Evolutionary conservation across 75 land plant genomes (phyloP).

Genomic region (Adiantum capillusveneris): DNA sequence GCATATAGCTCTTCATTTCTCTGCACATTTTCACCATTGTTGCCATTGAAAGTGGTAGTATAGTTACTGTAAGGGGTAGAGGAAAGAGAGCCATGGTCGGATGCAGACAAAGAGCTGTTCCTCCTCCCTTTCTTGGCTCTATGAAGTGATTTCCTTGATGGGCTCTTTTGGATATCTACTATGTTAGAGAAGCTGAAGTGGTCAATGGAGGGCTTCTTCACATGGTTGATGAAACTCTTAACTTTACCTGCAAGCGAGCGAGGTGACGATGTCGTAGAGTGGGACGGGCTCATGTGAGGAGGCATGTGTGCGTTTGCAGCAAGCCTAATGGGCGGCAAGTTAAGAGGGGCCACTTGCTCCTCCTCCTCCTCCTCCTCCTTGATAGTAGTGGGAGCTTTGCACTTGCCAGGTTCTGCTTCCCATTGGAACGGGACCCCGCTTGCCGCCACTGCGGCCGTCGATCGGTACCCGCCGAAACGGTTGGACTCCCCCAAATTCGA

Average conservation of each 20-base stretch:
- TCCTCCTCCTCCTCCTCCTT: background rate
- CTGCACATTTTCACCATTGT: background rate
- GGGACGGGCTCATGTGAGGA: background rate
- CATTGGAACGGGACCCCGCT: background rate
- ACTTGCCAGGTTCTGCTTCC: background rate
- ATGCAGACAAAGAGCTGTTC: too few species aligned
- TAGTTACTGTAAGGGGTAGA: too few species aligned
- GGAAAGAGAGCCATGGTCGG: too few species aligned
- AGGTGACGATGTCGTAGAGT: background rate
- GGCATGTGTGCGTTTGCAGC: background rate
- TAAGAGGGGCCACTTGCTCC: background rate
- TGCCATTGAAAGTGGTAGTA: too few species aligned
- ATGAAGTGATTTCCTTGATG: background rate
- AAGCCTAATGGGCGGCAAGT: background rate
- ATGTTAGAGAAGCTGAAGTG: background rate
- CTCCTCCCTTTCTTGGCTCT: too few species aligned
- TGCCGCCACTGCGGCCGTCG: background rate
- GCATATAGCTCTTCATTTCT: background rate
- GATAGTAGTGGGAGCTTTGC: background rate
- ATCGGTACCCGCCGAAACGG: background rate
- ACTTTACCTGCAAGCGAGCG: background rate
- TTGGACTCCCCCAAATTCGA: background rate
- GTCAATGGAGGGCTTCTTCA: background rate
- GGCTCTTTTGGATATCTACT: background rate
- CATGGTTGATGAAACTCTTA: background rate